Evolutionary conservation across 805 yeast species (phyloP), one percentile per base, ranked within the genome.

Genomic region (Candida broadrunensis): DNA sequence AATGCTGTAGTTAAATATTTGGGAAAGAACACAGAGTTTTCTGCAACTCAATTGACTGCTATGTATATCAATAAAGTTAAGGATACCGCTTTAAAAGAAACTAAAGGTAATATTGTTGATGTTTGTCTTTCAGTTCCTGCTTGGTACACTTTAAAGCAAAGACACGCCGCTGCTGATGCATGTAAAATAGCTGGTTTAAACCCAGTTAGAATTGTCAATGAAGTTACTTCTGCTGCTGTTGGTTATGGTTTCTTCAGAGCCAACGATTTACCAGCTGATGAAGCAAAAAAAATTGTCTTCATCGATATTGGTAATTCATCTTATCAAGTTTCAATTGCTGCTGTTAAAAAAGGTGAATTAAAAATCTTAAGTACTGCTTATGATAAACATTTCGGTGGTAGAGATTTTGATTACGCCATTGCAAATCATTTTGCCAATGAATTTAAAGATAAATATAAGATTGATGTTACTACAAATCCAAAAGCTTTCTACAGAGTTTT

Each of bases 201-300:
- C 82, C 98, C 99, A 46, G 97, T 93, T 45, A 87, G 99, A 80
- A 82, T 93, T 50, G 96, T 93, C 55, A 93, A 93, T 68, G 99
- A 93, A 67, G 84, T 87, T 52, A 90, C 98, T 43, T 98, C 99
- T 46, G 99, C 99, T 47, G 98, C 97, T 58, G 96, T 93, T 51
- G 95, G 97, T 56, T 95, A 93, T 75, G 99, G 99, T 77, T 97
- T 93, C 46, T 93, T 93, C 85, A 90, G 93, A 80, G 71, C 70
- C 33, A 79, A 86, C 51, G 97, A 91, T 62, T 78, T 93, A 58
- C 97, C 98, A 58, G 98, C 89, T 68, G 96, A 88, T 57, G 85
- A 84, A 67, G 84, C 90, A 60, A 83, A 85, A 73, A 85, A 79
- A 60, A 85, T 93, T 55, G 97, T 95, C 37, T 87, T 93, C 58